Conservation (phyloP, 331 rosid genomes). For the Pyracantha coccinea region DNA sequence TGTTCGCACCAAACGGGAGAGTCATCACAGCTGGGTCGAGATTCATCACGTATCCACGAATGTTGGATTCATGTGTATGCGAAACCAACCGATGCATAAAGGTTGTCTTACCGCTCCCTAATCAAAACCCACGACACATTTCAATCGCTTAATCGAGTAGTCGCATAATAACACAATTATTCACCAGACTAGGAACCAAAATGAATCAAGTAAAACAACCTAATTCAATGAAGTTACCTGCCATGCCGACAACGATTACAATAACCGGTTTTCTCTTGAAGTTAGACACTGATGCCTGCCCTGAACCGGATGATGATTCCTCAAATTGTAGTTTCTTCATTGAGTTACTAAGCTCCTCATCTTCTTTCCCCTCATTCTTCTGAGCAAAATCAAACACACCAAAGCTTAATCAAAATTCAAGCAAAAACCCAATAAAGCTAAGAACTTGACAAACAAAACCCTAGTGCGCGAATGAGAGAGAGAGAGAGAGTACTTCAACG, state of each 20-base stretch:
- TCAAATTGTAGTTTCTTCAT: constrained; percentile 56
- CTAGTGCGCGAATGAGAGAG: background rate
- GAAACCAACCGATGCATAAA: constrained; percentile 74
- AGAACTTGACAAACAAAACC: constrained; percentile 6
- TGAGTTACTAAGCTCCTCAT: constrained; percentile 44
- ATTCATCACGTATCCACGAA: constrained; percentile 72
- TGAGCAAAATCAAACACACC: background rate
- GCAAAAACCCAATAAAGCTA: background rate
- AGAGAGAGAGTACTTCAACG: constrained; percentile 20
- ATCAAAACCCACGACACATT: constrained; percentile 7
- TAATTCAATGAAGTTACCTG: constrained; percentile 35
- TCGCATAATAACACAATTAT: background rate
- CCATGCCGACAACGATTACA: constrained; percentile 90
- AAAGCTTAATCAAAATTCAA: background rate
- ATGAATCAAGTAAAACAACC: background rate
- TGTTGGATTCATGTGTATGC: constrained; percentile 47
- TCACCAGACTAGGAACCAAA: background rate
- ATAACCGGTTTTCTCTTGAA: constrained; percentile 79
- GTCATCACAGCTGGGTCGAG: constrained; percentile 96
- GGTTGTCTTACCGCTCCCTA: constrained; percentile 93
- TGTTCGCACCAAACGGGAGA: constrained; percentile 73
- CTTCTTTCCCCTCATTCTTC: constrained; percentile 39
- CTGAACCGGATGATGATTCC: constrained; percentile 39
- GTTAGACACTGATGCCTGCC: constrained; percentile 29
- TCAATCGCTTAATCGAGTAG: background rate